These are phyloP conservation scores for Sporothrix luriei DNA, from an alignment of 2,329 filamentous ascomycete species.

Conservation along the genomic window DNA sequence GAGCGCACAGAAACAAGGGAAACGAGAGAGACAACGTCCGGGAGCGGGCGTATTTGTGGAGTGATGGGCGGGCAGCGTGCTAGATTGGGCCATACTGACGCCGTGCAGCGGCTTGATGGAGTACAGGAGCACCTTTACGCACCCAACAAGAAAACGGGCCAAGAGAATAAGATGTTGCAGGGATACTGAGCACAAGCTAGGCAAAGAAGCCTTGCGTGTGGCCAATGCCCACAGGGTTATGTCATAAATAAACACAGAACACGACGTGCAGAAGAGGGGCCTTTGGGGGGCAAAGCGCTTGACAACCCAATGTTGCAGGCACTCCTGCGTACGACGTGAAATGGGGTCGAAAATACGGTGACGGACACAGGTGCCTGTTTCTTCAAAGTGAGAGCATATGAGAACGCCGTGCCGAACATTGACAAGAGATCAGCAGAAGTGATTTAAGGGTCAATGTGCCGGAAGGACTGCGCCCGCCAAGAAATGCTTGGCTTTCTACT, in stretches of 20 bases:
- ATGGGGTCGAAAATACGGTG: conserved; percentile 14
- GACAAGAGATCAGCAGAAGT: conserved; percentile 16
- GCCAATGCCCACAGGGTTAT: neutral
- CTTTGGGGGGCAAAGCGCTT: neutral
- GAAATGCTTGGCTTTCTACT: conserved; percentile 2
- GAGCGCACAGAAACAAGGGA: conserved; percentile 3
- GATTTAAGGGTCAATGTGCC: neutral
- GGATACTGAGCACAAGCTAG: neutral
- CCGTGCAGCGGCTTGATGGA: conserved; percentile 3
- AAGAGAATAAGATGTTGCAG: neutral
- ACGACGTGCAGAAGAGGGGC: neutral
- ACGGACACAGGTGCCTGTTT: neutral
- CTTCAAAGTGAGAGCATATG: neutral
- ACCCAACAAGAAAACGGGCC: neutral
- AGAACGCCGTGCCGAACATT: neutral
- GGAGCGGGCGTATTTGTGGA: conserved; percentile 7
- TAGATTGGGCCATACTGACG: conserved; percentile 13
- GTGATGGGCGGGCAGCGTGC: conserved; percentile 16
- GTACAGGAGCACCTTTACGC: too few species aligned
- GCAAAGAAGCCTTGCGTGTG: neutral
- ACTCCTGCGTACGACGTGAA: neutral
- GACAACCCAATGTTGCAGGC: neutral
- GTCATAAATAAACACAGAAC: conserved; percentile 12
- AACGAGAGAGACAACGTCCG: neutral
- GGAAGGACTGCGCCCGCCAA: conserved; percentile 17